Conservation (phyloP, 306 rosid species). For the Fragaria vesca region DNA sequence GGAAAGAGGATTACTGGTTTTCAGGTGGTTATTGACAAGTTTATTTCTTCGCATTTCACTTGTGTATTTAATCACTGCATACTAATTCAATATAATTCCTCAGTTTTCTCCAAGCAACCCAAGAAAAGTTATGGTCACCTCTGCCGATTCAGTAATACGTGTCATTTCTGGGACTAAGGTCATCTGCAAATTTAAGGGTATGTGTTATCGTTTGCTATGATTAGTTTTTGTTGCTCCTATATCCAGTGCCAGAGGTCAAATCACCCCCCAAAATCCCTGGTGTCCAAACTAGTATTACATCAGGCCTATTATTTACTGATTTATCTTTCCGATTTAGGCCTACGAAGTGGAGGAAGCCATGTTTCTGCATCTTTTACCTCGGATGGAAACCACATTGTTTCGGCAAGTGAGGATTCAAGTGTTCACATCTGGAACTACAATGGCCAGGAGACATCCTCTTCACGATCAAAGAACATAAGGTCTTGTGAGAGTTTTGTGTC, state of each 20-base stretch:
- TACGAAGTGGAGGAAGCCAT: slow-evolving; percentile 57
- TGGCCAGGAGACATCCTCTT: slow-evolving; percentile 48
- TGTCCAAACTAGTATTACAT: neutral
- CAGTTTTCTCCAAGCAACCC: slow-evolving; percentile 65
- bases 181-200: slow-evolving; percentile 65
- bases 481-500: slow-evolving; percentile 67
- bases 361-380: slow-evolving; percentile 70
- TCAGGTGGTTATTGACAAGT: slow-evolving; percentile 48
- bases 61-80: neutral
- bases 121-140: slow-evolving; percentile 57
- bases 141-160: slow-evolving; percentile 65
- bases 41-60: slow-evolving; percentile 17
- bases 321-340: slow-evolving; percentile 41
- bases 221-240: neutral
- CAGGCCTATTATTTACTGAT: neutral
- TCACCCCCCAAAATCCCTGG: neutral
- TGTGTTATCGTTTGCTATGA: neutral
- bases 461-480: slow-evolving; percentile 48
- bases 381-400: slow-evolving; percentile 77
- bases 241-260: neutral
- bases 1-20: slow-evolving; percentile 70
- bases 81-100: slow-evolving; percentile 21
- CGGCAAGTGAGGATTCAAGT: slow-evolving; percentile 69
- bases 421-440: slow-evolving; percentile 66
- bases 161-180: slow-evolving; percentile 49